Percentiles rank a stretch among this genome's conserved stretches.
Conservation (phyloP, 1,284 basidiomycete species). For the Cystobasidium sp. region DNA sequence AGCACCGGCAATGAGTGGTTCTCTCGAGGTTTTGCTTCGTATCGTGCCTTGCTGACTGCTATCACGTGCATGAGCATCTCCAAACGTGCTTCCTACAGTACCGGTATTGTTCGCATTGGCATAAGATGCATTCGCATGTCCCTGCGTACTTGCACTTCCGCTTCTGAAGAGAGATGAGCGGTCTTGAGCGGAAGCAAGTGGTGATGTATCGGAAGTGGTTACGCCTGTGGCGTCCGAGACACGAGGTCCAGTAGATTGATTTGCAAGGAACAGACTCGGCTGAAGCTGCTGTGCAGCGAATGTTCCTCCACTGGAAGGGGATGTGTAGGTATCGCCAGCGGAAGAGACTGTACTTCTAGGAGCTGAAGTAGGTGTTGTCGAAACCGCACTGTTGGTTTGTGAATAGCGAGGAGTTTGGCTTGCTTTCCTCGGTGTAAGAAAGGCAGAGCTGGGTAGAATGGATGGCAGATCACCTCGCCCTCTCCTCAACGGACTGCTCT, state of each 20-base stretch:
- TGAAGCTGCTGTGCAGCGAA: constrained; percentile 4
- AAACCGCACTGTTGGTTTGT: constrained; percentile 5
- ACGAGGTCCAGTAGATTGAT: background rate
- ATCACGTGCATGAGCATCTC: constrained; percentile 7
- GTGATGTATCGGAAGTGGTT: background rate
- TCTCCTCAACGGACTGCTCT: constrained; percentile 2
- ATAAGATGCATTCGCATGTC: background rate
- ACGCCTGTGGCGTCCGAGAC: constrained; percentile 9
- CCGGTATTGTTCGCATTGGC: constrained; percentile 1
- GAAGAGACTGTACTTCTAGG: background rate
- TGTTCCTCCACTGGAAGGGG: background rate
- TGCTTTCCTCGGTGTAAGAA: constrained; percentile 35
- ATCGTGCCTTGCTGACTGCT: constrained; percentile 31
- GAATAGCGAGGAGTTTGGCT: constrained; percentile 24
- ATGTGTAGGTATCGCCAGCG: constrained; percentile 9
- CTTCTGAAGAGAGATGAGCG: constrained; percentile 1
- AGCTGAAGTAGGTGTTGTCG: background rate
- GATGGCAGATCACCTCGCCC: constrained; percentile 5
- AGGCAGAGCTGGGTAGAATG: constrained; percentile 34
- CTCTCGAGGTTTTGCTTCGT: constrained; percentile 28
- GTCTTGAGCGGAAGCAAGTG: background rate
- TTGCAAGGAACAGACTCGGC: constrained; percentile 20
- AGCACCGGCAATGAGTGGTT: constrained; percentile 25
- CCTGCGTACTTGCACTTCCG: constrained; percentile 24
- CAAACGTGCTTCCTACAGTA: background rate